Percentiles rank a stretch among this genome's conserved stretches.
phyloP scores from a whole-genome alignment of 305 asterid species.

The Solanum hybrid region DNA sequence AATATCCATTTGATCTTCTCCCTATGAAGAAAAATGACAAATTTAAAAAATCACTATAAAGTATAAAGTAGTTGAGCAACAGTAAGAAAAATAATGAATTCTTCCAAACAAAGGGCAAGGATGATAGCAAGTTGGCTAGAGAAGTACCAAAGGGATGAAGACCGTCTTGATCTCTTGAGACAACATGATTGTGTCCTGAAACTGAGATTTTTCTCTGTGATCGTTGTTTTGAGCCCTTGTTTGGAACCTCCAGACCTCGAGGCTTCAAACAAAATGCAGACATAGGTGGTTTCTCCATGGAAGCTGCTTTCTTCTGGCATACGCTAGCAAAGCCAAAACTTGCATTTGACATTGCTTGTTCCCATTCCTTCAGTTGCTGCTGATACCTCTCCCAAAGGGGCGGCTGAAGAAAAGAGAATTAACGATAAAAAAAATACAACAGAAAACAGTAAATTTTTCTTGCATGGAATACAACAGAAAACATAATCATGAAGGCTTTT shows the following conservation, averaged over 20 bases:
- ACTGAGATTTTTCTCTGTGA: conserved; percentile 70
- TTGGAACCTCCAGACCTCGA: conserved; percentile 82
- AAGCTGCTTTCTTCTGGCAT: conserved; percentile 41
- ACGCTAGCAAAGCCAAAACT: conserved; percentile 31
- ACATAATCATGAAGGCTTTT: background rate
- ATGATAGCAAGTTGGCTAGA: background rate
- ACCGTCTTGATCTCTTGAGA: conserved; percentile 49
- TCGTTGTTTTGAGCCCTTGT: conserved; percentile 81
- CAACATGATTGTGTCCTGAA: conserved; percentile 53
- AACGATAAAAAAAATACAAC: background rate
- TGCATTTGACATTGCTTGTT: conserved; percentile 45
- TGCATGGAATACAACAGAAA: background rate
- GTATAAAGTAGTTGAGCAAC: background rate
- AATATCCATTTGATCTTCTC: conserved; percentile 54
- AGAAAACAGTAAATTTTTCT: background rate
- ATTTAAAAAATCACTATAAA: background rate
- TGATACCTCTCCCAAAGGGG: conserved; percentile 92
- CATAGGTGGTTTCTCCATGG: conserved; percentile 78
- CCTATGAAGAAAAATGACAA: conserved; percentile 31
- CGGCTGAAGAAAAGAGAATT: conserved; percentile 42
- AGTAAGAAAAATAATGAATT: background rate
- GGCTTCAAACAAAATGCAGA: conserved; percentile 92
- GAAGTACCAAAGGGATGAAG: conserved; percentile 39
- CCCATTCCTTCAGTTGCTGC: conserved; percentile 84
- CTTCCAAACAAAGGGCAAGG: background rate